Conservation (phyloP, 441 rosid genomes). For the Codiaeum variegatum region DNA sequence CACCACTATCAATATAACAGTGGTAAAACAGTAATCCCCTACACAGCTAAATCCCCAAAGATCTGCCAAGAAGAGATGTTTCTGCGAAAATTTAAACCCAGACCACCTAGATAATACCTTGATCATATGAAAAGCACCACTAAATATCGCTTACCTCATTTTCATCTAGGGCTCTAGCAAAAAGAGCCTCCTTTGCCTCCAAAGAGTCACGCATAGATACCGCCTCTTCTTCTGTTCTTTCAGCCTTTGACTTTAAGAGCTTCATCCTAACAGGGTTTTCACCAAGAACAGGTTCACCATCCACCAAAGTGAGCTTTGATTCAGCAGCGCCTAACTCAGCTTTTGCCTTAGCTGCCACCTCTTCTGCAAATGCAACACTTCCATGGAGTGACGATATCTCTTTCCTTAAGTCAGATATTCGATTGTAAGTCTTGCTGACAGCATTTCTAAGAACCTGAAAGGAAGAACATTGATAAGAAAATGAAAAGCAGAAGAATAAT, state of each 20-base stretch:
- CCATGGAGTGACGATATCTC: conserved; percentile 71
- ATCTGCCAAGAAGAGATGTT: not conserved
- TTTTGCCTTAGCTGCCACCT: conserved; percentile 64
- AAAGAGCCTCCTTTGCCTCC: conserved; percentile 91
- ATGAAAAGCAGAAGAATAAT: not conserved
- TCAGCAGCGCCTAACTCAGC: conserved; percentile 78
- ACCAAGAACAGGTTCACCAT: conserved; percentile 91
- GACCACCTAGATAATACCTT: not conserved
- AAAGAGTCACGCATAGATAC: conserved; percentile 61
- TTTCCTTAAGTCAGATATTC: conserved; percentile 85
- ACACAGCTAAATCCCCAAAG: not conserved
- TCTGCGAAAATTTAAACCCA: not conserved
- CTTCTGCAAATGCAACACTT: conserved; percentile 62
- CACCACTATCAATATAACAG: not conserved
- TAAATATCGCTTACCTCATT: conserved; percentile 58
- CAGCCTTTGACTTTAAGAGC: conserved; percentile 69
- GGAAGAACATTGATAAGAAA: conserved; percentile 10
- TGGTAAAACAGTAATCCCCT: not conserved
- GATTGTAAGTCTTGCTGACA: conserved; percentile 84
- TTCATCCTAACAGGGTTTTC: conserved; percentile 81
- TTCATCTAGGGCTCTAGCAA: conserved; percentile 76
- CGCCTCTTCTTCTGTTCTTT: conserved; percentile 64
- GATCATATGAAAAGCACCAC: not conserved
- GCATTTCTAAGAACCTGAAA: conserved; percentile 88
- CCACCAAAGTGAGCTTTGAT: conserved; percentile 76